Evolutionary conservation across 306 rosid species (phyloP), one percentile per base, ranked within the genome.

Genomic region (Betula pendula): DNA sequence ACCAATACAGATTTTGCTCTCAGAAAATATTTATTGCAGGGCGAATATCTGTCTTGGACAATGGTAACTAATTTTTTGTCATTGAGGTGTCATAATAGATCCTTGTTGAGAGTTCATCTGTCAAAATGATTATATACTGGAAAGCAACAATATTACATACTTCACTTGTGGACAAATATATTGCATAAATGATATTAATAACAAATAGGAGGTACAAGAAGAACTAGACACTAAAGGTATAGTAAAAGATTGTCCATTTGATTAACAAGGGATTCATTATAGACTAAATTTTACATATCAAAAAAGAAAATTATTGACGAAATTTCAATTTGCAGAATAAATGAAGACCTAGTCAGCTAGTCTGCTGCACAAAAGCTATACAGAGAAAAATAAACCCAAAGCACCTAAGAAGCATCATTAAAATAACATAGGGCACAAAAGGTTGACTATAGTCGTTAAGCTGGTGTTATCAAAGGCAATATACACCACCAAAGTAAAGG

Each of bases 131-230:
- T 76, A 60, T 38, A 69, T 68, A 52, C 15, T 17, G 47, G 29
- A 68, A 62, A 50, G 56, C 50, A 75, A 63, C 40, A 50, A 68
- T 14, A 65, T 58, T 1, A 33, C 1, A 60, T 25, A 68, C 45
- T 29, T 51, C 66, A 67, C 80, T 72, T 15, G 17, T 69, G 71
- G 43, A 53, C 24, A 50, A 67, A 38, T 55, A 68, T 25, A 52
- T 12, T 47, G 45, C 11, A 10, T 50, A 38, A 24, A 58, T 45
- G 13, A 72, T 59, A 43, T 22, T 45, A 63, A 51, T 9, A 5
- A 17, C 7, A 25, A 42, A 63, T 27, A 6, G 72, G 3, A 81
- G 55, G 69, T 20, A 42, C 51, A 38, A 29, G 1, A 20, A 24
- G 76, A 62, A 60, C 16, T 29, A 1, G 20, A 16, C 9, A 29